Evolutionary conservation across 176 grass and related monocot genomes (phyloP).

Genomic region (Oryza punctata): DNA sequence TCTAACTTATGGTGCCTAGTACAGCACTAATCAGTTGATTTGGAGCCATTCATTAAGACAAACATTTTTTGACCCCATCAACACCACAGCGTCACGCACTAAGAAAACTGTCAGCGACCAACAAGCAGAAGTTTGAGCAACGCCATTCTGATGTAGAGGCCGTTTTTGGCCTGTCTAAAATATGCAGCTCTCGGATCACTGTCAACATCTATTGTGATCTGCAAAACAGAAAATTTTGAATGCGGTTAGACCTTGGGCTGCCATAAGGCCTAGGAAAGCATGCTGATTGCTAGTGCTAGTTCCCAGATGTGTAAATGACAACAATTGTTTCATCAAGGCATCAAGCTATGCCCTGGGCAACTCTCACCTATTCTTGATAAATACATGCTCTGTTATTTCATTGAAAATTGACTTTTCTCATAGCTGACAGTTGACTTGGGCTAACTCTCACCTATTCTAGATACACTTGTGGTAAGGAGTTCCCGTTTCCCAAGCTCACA

Average conservation of each 20-base stretch:
- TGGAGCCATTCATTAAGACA: not conserved
- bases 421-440: no score
- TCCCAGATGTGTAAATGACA: not conserved
- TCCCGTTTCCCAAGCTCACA: not conserved
- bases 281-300: not conserved
- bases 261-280: not conserved
- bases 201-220: slow-evolving; percentile 80
- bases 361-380: not conserved
- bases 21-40: not conserved
- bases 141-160: slow-evolving; percentile 95
- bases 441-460: not conserved
- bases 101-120: slow-evolving; percentile 52
- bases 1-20: slow-evolving; percentile 19
- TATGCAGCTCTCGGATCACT: slow-evolving; percentile 83
- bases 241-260: not conserved
- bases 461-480: not conserved
- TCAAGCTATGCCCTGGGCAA: not conserved
- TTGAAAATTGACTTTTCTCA: no score
- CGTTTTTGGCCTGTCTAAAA: slow-evolving; percentile 95
- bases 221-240: not conserved
- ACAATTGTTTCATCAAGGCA: slow-evolving; percentile 7
- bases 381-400: not conserved
- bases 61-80: slow-evolving; percentile 1
- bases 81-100: not conserved
- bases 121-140: slow-evolving; percentile 89